These are phyloP conservation scores for Candida odintsovae DNA, from an alignment of 805 yeast species.

Conservation along the genomic window DNA sequence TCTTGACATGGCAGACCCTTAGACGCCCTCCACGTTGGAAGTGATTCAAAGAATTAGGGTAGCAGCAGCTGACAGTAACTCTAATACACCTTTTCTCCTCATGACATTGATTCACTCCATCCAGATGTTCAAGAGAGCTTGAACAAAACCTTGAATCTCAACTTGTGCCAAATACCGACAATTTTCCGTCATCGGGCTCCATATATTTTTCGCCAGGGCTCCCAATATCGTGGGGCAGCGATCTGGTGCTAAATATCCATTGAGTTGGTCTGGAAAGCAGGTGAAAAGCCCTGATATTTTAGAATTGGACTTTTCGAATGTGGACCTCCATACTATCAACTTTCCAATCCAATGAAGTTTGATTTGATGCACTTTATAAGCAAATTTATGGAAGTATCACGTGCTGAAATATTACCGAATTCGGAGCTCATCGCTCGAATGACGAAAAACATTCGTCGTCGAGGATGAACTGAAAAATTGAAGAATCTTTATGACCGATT, in stretches of 20 bases:
- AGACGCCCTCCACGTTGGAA: too few species aligned
- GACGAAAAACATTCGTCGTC: not conserved
- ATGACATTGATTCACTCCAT: not conserved
- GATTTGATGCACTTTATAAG: not conserved
- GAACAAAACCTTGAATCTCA: too few species aligned
- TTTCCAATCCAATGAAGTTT: too few species aligned
- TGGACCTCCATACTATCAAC: too few species aligned
- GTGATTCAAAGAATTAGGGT: too few species aligned
- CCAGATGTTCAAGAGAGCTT: not conserved
- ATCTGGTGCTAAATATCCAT: not conserved
- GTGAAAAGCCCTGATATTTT: too few species aligned
- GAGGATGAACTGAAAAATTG: not conserved
- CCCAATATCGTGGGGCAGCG: not conserved
- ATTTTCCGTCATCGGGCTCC: not conserved
- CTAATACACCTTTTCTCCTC: too few species aligned
- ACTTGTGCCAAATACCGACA: not conserved
- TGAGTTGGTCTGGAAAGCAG: too few species aligned
- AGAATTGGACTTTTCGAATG: too few species aligned
- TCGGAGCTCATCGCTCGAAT: not conserved
- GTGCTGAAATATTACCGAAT: not conserved
- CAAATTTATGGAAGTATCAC: not conserved
- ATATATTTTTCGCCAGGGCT: not conserved
- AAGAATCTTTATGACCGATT: not conserved
- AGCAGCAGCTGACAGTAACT: too few species aligned
- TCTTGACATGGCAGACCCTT: too few species aligned